Conservation (phyloP, 1,139 yeast species). For the Taphrina flavorubra region DNA sequence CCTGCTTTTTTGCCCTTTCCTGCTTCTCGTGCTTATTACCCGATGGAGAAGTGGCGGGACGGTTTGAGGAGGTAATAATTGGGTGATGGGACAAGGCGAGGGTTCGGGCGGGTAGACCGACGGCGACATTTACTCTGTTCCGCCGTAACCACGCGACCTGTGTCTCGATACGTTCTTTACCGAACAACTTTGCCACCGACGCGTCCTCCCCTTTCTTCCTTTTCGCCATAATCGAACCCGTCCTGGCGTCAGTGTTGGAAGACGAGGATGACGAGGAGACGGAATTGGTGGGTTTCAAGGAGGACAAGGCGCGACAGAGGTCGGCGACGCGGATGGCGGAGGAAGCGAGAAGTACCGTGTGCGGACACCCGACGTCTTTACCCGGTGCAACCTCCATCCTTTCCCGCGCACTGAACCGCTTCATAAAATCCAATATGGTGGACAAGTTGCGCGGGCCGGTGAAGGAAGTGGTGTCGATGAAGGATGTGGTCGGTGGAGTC, state of each 20-base stretch:
- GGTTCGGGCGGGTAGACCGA: conserved; percentile 35
- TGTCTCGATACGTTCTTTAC: conserved; percentile 23
- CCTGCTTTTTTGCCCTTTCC: no score
- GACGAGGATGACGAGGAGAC: no score
- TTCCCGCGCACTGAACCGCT: conserved; percentile 22
- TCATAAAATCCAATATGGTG: not conserved
- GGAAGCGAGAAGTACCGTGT: conserved; percentile 24
- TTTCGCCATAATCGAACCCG: no score
- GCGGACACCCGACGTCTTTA: conserved; percentile 35
- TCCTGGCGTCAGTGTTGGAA: no score
- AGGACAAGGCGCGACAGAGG: conserved; percentile 20
- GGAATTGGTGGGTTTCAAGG: not conserved
- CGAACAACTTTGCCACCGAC: conserved; percentile 23
- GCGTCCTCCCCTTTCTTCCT: not conserved
- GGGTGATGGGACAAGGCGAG: conserved; percentile 9
- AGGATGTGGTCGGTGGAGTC: conserved; percentile 2
- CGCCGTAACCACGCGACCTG: conserved; percentile 15
- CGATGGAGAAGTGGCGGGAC: no score
- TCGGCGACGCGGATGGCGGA: conserved; percentile 40
- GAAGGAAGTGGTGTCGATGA: conserved; percentile 24
- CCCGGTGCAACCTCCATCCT: conserved; percentile 1
- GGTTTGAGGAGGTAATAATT: no score
- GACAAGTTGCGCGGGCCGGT: not conserved
- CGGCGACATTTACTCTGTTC: conserved; percentile 28
- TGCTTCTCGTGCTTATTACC: no score